Conservation (phyloP, 2,329 filamentous ascomycete genomes). For the Emericellopsis atlantica region DNA sequence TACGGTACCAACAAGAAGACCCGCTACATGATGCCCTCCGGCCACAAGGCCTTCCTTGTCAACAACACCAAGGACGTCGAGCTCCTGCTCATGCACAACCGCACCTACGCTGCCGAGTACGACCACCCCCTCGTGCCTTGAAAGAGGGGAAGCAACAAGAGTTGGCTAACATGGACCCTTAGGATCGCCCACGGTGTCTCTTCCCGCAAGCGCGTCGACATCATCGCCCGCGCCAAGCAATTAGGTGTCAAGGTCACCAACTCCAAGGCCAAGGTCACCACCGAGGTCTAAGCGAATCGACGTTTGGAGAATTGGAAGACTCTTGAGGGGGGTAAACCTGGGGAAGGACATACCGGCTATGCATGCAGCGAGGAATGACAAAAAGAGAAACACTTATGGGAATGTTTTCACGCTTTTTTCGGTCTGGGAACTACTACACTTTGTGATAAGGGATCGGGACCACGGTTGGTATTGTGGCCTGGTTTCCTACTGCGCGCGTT, state of each 20-base stretch:
- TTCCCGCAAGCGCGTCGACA: conserved; percentile 96
- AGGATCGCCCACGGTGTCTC: conserved; percentile 98
- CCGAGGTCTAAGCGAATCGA: conserved; percentile 55
- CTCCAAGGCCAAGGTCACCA: conserved; percentile 96
- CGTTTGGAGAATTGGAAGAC: conserved; percentile 1
- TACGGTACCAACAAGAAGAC: conserved; percentile 99
- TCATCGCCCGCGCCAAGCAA: conserved; percentile 94
- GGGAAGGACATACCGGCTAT: background rate
- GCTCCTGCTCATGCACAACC: conserved; percentile 99
- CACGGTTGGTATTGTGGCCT: background rate
- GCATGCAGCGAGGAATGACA: background rate
- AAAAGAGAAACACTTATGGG: background rate
- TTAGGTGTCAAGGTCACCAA: conserved; percentile 99
- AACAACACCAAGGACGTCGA: conserved; percentile 94
- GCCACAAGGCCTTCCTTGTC: conserved; percentile 99
- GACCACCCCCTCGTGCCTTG: conserved; percentile 21
- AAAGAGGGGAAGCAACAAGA: background rate
- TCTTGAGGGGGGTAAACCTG: background rate
- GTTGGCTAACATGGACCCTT: conserved; percentile 22
- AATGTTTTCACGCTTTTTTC: background rate
- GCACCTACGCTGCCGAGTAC: conserved; percentile 96
- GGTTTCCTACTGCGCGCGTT: background rate
- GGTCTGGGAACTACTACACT: background rate
- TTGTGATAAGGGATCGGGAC: background rate
- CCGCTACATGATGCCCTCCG: conserved; percentile 94